Evolutionary conservation across 495 filamentous ascomycete species (phyloP), one percentile per base, ranked within the genome.

Genomic region (Penicillium coprophilum): DNA sequence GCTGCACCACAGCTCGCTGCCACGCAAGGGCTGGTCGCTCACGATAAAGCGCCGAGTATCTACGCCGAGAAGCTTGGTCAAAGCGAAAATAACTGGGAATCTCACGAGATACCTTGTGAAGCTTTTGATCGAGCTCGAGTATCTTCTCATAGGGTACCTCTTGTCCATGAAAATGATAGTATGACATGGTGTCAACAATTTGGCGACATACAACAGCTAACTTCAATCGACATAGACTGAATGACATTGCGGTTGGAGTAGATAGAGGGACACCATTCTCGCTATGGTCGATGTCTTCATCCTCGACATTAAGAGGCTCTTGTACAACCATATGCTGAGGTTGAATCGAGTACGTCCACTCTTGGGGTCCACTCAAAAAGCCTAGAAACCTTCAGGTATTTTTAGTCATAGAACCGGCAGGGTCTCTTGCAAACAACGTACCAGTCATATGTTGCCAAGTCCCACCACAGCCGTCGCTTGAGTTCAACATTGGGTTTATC

Each of bases 401-500:
- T 19, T 60, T 17, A 62, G 51, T 55, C n/a, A 58, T 39, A 13
- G 58, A 28, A 55, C 3, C 63, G 47, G 10, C 48, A 32, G 46
- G 53, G 54, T 39, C 21, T 23, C 38, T 27, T 17, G 1, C 8
- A 17, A 36, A 10, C 9, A 23, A 58, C 62, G 32, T 66, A 78
- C 79, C 79, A 82, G 54, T 80, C 79, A 43, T 69, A 73, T 3
- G 73, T 60, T 11, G 64, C 67, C 11, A 80, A 52, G 54, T 80
- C 72, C 79, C 79, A 82, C 68, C 75, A 79, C 3, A 81, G 53
- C 3, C 74, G 60, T n/a, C 74, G 58, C 38, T 73, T 76, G 12
- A 72, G 46, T 55, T 80, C 73, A 46, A 70, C 21, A 17, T 71
- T 66, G 36, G 67, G 53, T 44, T 55, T 45, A 48, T 72, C 59